phyloP scores from a whole-genome alignment of 495 filamentous ascomycete species.

The Neurospora tetraspora region DNA sequence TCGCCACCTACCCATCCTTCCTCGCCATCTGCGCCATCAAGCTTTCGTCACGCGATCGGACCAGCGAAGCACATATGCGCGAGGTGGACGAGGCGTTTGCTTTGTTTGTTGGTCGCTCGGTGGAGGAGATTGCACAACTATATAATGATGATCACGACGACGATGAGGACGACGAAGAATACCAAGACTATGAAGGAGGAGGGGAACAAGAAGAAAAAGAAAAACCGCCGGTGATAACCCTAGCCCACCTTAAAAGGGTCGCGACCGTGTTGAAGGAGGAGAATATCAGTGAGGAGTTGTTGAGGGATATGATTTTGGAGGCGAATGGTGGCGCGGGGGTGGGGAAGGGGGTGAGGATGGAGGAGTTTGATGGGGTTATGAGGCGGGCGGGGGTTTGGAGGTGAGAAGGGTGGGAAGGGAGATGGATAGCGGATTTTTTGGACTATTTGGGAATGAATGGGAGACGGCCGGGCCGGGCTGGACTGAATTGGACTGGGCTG shows the following conservation, averaged over 20 bases:
- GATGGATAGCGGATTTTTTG: background rate
- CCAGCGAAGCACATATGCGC: conserved; percentile 38
- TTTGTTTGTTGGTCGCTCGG: conserved; percentile 46
- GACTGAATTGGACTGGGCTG: background rate
- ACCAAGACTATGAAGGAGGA: conserved; percentile 4
- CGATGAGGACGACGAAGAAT: background rate
- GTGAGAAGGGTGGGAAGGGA: conserved; percentile 17
- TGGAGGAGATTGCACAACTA: background rate
- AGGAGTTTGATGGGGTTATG: conserved; percentile 83
- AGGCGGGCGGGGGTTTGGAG: conserved; percentile 70
- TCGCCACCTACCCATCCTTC: conserved; percentile 66
- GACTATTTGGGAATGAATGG: background rate
- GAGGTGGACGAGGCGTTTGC: conserved; percentile 74
- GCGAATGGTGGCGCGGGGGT: conserved; percentile 74
- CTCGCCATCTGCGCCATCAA: conserved; percentile 79
- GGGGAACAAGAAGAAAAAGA: background rate
- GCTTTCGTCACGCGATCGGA: conserved; percentile 48
- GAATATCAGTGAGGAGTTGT: conserved; percentile 64
- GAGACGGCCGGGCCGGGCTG: background rate
- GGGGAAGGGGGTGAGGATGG: conserved; percentile 57
- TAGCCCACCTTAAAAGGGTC: conserved; percentile 66
- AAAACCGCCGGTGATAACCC: conserved; percentile 46
- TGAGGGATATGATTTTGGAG: conserved; percentile 89
- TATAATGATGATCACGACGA: background rate
- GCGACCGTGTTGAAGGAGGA: conserved; percentile 78